A percentile compares a stretch with the other conserved stretches of the same genome.
These are phyloP conservation scores for Umbelopsis sp. DNA, from an alignment of 371 early-diverging fungal genomes.

Conservation along the genomic window DNA sequence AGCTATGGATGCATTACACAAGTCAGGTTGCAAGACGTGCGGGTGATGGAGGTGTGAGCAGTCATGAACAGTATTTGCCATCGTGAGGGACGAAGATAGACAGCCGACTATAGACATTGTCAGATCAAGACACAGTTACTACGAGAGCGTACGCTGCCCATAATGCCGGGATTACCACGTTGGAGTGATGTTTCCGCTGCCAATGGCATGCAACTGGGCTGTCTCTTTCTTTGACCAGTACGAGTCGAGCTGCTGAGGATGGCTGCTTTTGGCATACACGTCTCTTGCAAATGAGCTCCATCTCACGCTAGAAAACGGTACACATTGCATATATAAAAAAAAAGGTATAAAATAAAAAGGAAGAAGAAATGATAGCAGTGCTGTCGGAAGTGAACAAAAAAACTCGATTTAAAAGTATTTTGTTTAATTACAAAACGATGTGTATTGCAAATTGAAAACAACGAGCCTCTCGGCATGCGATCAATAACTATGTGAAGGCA, in stretches of 20 bases:
- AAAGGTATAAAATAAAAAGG: background rate
- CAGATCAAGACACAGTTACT: too few relatives aligned
- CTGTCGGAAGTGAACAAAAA: conserved; percentile 8
- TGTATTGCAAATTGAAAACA: conserved; percentile 15
- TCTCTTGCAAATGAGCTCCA: conserved; percentile 12
- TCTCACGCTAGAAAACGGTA: conserved; percentile 5
- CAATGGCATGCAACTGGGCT: too few relatives aligned
- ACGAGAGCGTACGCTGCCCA: too few relatives aligned
- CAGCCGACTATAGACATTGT: too few relatives aligned
- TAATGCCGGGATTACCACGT: too few relatives aligned
- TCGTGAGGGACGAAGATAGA: too few relatives aligned
- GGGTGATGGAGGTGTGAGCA: background rate
- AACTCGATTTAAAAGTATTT: conserved; percentile 10
- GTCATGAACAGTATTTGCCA: too few relatives aligned
- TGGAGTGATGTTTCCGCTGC: too few relatives aligned
- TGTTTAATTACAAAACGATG: conserved; percentile 17
- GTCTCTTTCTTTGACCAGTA: too few relatives aligned
- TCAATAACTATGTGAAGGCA: conserved; percentile 8
- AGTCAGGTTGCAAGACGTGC: background rate
- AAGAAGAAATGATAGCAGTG: background rate
- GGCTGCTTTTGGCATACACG: background rate
- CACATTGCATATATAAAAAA: background rate
- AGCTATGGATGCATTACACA: background rate
- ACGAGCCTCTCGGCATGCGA: conserved; percentile 15
- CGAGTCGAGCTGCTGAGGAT: background rate